These are phyloP conservation scores for Meripilus lineatus DNA, from an alignment of 1,284 basidiomycete genomes.

Conservation along the genomic window DNA sequence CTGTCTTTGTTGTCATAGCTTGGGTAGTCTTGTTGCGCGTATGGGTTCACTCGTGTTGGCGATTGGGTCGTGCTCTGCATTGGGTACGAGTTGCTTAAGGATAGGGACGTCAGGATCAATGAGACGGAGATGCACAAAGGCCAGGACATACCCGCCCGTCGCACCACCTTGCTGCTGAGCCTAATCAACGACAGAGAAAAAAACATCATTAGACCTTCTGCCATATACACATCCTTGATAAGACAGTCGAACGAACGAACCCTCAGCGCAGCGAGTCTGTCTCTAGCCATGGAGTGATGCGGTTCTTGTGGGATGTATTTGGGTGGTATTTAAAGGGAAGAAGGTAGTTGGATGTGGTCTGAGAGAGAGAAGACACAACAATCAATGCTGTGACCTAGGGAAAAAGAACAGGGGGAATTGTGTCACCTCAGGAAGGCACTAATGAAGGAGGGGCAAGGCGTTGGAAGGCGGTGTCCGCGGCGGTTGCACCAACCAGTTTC, in stretches of 20 bases:
- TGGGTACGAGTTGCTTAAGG: constrained; percentile 60
- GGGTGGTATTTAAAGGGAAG: constrained; percentile 13
- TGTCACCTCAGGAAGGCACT: too few relatives aligned
- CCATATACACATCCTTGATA: too few relatives aligned
- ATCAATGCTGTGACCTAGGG: constrained; percentile 26
- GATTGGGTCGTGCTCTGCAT: constrained; percentile 56
- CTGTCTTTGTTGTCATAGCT: constrained; percentile 61
- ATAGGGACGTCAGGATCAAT: too few relatives aligned
- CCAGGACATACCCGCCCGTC: constrained; percentile 48
- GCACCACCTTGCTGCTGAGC: constrained; percentile 52
- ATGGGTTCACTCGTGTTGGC: constrained; percentile 52
- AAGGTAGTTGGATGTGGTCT: constrained; percentile 6
- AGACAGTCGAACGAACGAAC: too few relatives aligned
- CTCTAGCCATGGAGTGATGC: constrained; percentile 60
- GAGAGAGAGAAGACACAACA: constrained; percentile 14
- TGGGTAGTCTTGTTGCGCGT: constrained; percentile 56
- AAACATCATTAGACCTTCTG: too few relatives aligned
- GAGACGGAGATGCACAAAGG: too few relatives aligned
- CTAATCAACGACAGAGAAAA: constrained; percentile 38
- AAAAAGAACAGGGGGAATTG: too few relatives aligned
- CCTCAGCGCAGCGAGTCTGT: constrained; percentile 80
- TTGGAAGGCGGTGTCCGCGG: too few relatives aligned
- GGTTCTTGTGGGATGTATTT: constrained; percentile 19
- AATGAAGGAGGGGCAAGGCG: too few relatives aligned
- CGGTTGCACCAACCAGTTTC: background rate